phyloP scores from a whole-genome alignment of 176 grass and related monocot species.

The Stipa capillata region DNA sequence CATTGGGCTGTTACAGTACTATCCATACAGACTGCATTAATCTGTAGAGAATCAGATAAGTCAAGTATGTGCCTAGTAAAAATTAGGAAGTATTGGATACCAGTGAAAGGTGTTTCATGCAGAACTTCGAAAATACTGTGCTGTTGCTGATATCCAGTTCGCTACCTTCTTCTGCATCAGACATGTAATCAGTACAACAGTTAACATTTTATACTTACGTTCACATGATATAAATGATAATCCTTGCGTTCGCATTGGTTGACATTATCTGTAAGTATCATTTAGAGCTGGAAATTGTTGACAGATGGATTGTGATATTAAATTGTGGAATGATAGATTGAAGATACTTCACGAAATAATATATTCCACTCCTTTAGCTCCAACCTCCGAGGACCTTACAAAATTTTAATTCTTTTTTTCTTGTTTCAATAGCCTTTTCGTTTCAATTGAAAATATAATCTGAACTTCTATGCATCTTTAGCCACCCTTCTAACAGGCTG shows the following conservation, averaged over 20 bases:
- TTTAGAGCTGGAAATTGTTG: conserved; percentile 12
- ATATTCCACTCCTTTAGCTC: not conserved
- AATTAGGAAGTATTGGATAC: not conserved
- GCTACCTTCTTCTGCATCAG: not conserved
- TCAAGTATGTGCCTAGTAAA: too few species aligned
- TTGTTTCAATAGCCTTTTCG: not conserved
- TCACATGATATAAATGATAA: not conserved
- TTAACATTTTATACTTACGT: not conserved
- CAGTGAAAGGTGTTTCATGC: not conserved
- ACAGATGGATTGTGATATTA: not conserved
- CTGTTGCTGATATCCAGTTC: not conserved
- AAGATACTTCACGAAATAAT: not conserved
- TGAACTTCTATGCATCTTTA: not conserved
- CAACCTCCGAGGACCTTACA: not conserved
- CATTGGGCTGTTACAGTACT: not conserved
- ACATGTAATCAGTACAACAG: not conserved
- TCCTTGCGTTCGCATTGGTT: not conserved
- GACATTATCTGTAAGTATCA: not conserved
- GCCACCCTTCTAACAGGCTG: not conserved
- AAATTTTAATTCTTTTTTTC: not conserved
- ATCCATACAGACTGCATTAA: not conserved
- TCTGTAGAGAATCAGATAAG: not conserved
- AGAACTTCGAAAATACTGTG: not conserved
- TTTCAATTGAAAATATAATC: not conserved
- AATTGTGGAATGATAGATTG: not conserved